Percentiles rank a stretch among this genome's conserved stretches.
These are phyloP conservation scores for Pythium oligandrum DNA, from an alignment of 352 stramenopile species.

Conservation along the genomic window DNA sequence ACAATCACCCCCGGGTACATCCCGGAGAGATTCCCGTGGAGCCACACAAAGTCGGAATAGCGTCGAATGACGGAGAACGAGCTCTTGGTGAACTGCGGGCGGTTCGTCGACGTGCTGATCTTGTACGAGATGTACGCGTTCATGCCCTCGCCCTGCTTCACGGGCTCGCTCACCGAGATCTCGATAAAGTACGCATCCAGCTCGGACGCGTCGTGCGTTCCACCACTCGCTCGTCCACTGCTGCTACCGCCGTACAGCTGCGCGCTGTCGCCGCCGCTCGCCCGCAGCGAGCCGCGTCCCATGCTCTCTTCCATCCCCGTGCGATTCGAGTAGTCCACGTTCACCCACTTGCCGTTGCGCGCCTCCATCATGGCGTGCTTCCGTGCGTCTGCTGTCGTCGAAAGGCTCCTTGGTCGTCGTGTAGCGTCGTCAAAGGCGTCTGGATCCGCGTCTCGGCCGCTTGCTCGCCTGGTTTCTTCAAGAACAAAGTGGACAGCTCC, in stretches of 20 bases:
- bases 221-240: background rate
- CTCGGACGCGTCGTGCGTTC: background rate
- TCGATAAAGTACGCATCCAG: slow-evolving; percentile 45
- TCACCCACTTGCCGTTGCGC: slow-evolving; percentile 83
- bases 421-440: no score
- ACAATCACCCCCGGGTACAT: slow-evolving; percentile 90
- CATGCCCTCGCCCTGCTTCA: slow-evolving; percentile 96
- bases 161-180: slow-evolving; percentile 91
- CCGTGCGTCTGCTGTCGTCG: slow-evolving; percentile 1
- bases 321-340: slow-evolving; percentile 80
- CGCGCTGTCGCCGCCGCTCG: background rate
- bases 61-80: slow-evolving; percentile 91
- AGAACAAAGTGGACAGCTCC: no score
- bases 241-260: background rate
- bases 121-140: slow-evolving; percentile 98
- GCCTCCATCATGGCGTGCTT: slow-evolving; percentile 24
- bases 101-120: slow-evolving; percentile 76
- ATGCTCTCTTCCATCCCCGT: slow-evolving; percentile 39
- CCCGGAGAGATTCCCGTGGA: slow-evolving; percentile 86
- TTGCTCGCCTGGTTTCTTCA: no score
- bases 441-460: no score
- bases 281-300: slow-evolving; percentile 2
- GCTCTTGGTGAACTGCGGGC: slow-evolving; percentile 78
- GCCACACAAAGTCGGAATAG: slow-evolving; percentile 96
- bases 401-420: background rate